phyloP scores from a whole-genome alignment of 169 alveolate genomes.

The Theileria annulata region DNA sequence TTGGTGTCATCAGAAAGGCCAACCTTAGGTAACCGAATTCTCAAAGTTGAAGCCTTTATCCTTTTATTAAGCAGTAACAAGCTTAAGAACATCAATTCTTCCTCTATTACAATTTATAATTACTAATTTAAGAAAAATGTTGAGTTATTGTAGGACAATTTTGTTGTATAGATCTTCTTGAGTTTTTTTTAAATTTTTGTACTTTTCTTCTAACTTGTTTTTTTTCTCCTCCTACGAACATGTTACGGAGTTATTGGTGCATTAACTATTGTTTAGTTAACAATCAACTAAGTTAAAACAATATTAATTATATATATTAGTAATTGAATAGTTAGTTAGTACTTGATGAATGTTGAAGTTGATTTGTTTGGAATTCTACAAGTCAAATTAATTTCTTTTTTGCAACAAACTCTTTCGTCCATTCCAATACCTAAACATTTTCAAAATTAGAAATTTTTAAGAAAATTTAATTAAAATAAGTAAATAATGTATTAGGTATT shows the following conservation, averaged over 20 bases:
- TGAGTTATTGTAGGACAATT: neutral
- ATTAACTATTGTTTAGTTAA: neutral
- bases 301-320: no score
- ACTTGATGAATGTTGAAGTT: neutral
- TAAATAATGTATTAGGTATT: no score
- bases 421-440: neutral
- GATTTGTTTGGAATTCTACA: neutral
- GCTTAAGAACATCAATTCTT: constrained; percentile 15
- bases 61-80: constrained; percentile 3
- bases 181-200: constrained; percentile 18
- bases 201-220: constrained; percentile 28
- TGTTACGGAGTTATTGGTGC: neutral
- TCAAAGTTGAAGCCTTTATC: constrained; percentile 55
- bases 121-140: no score
- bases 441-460: no score
- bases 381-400: no score
- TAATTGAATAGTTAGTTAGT: no score
- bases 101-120: no score
- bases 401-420: neutral
- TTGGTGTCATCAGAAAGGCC: constrained; percentile 46
- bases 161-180: constrained; percentile 14
- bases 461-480: neutral
- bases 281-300: no score
- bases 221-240: constrained; percentile 29
- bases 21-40: constrained; percentile 40